These are phyloP conservation scores for Ceratobasidium sp. DNA, from an alignment of 1,284 basidiomycete species.

Conservation along the genomic window DNA sequence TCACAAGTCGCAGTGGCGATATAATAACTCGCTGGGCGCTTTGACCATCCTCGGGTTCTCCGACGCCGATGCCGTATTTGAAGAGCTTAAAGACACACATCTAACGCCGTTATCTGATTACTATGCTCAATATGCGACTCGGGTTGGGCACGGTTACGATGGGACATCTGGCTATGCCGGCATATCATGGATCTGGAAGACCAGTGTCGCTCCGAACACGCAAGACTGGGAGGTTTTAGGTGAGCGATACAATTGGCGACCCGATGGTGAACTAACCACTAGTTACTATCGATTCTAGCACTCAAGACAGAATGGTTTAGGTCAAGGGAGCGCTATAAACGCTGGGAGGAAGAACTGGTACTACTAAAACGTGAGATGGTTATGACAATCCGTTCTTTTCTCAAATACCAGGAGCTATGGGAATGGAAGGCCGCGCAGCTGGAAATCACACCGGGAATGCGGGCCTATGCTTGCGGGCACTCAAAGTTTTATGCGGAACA, in stretches of 20 bases:
- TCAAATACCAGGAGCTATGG: constrained; percentile 8
- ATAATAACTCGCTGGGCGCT: constrained; percentile 6
- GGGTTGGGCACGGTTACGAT: background rate
- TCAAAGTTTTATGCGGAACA: background rate
- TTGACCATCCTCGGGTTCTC: background rate
- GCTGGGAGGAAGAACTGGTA: constrained; percentile 30
- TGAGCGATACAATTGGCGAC: background rate
- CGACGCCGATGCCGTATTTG: background rate
- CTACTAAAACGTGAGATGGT: constrained; percentile 36
- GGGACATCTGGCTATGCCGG: background rate
- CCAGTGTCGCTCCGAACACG: background rate
- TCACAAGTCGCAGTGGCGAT: background rate
- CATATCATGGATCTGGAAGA: constrained; percentile 33
- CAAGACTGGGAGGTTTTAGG: constrained; percentile 8
- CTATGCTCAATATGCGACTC: background rate
- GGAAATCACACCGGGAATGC: background rate
- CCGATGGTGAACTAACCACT: background rate
- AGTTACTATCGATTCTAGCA: background rate
- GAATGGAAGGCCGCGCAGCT: constrained; percentile 1
- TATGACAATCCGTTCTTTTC: constrained; percentile 1
- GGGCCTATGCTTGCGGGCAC: background rate
- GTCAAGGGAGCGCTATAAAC: constrained; percentile 22
- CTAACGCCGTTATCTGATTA: background rate
- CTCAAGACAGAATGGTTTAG: constrained; percentile 39
- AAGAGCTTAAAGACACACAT: background rate